Base-by-base conservation (phyloP, 805 yeast species). In the Metschnikowia corniflorae region DNA sequence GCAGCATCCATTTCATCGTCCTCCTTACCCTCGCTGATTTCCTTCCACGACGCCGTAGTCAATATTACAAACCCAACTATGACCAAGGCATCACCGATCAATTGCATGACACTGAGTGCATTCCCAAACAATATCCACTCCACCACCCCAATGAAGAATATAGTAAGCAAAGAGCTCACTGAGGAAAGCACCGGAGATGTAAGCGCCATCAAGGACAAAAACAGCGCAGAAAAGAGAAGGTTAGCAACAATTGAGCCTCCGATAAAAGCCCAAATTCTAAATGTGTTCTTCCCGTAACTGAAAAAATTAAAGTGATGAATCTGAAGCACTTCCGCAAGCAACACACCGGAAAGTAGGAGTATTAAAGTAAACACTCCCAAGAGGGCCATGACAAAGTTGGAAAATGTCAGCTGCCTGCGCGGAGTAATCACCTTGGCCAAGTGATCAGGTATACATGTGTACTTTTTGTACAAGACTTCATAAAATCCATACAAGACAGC, bases 161-260 rank as follows among this genome's bases (percentile, higher is more conserved):
- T 87, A 0, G 95, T 85, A 32, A 86, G 69, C 40, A 86, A 63
- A 0, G 87, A 75, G 22, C 48, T 61, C 16, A 77, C 81, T 0
- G 85, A 76, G 2, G 93, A 82, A 28, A 87, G 64, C 2, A 87
- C 95, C 0, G 96, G 96, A 3, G 85, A 80, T 0, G 96, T 86
- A 38, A 86, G 70, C 0, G 95, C 80, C 84, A 86, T 84, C 45
- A 86, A 63, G 2, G 87, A 73, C 40, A 86, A 67, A 48, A 87
- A 86, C 21, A 83, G 68, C 6, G 82, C 80, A 24, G 86, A 80
- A 56, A 84, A 86, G 1, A 74, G 48, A 45, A 85, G 62, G 55
- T 87, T 87, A 13, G 83, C 71, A 1, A 75, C 40, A 1, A 82
- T 65, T 1, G 91, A 82, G 2, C 75, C 57, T 1, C 57, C 8